Conservation (phyloP, 495 filamentous ascomycete genomes). For the Aspergillus panamensis region DNA sequence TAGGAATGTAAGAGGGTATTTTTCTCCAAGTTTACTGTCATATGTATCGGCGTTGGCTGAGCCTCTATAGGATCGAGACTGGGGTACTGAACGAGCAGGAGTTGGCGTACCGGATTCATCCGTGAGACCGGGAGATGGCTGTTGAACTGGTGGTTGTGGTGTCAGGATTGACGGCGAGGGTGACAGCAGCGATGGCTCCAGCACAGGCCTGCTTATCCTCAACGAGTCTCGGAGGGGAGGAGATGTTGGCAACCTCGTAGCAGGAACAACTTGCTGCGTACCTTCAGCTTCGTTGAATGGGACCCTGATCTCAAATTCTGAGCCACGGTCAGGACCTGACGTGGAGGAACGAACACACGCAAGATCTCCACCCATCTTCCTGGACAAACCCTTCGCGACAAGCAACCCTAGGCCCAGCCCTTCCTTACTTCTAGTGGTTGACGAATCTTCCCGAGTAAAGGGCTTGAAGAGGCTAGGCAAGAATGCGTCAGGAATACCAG, state of each 20-base stretch:
- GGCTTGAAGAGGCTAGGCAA: slow-evolving; percentile 70
- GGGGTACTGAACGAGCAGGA: slow-evolving; percentile 27
- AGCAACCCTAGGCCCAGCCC: slow-evolving; percentile 71
- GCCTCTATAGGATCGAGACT: slow-evolving; percentile 16
- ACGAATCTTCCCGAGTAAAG: slow-evolving; percentile 69
- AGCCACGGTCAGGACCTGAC: slow-evolving; percentile 61
- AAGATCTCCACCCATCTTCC: slow-evolving; percentile 73
- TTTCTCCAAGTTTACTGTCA: slow-evolving; percentile 50
- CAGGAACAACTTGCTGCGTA: slow-evolving; percentile 33
- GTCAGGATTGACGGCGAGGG: slow-evolving; percentile 23
- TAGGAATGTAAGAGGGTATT: slow-evolving; percentile 64
- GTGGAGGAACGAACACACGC: slow-evolving; percentile 66
- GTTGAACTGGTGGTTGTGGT: slow-evolving; percentile 30
- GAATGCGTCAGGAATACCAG: slow-evolving; percentile 69
- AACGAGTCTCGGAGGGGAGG: slow-evolving; percentile 26
- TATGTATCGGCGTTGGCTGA: slow-evolving; percentile 30
- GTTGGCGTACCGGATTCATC: slow-evolving; percentile 33
- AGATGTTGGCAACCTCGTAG: slow-evolving; percentile 27
- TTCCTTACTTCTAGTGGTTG: slow-evolving; percentile 67
- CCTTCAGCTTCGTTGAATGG: slow-evolving; percentile 55
- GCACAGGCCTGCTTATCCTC: slow-evolving; percentile 23
- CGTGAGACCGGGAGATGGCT: slow-evolving; percentile 32
- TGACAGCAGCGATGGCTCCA: slow-evolving; percentile 23
- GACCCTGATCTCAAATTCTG: slow-evolving; percentile 72
- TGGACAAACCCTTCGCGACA: slow-evolving; percentile 71